Base-by-base conservation (phyloP, 768 basidiomycete species). In the Podaxis sp. region DNA sequence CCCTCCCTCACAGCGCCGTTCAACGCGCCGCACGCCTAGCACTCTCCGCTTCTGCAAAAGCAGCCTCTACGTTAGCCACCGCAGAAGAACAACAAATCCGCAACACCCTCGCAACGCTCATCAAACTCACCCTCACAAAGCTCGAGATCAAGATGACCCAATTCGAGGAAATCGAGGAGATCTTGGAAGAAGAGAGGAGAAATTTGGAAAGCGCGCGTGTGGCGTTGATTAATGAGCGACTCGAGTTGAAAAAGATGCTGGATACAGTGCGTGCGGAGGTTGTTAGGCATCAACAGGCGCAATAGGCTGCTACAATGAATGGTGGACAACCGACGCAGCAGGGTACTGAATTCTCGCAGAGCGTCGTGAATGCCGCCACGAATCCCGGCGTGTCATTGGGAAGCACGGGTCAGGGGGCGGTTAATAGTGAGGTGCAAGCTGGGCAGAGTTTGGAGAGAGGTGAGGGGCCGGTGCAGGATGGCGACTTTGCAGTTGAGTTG, bases 121-220 rank as follows among this genome's bases (percentile, higher is more conserved):
- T 99, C 76, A 90, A 93, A 75, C 81, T 92, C 60, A 93, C 83
- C 64, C 81, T 84, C 69, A 92, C 83, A 53, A 99, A 99, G 75
- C 86, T 99, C 40, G 95, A 98, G 71, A 79, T 96, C 59, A 99
- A 99, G 82, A 92, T 95, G 87, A 77, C 85, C 2, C 93, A 96
- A 73, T 98, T 99, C 70, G 97, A 98, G 72, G 89, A 93, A 73
- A 79, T 99, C 62, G 97, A 99, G 73, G 90, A 91, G 52, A 78
- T 95, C 11, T 79, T 99, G 57, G 97, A 99, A 73, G 89, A 93
- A 58, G 97, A 99, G 75, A 83, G 95, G 61, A 84, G 90, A 64
- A 80, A 85, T 38, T 76, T 99, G 49, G 97, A 99, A 79, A 86
- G 87, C 52, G 87, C 90, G 22, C 84, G 92, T 60, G 81, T 92